Evolutionary conservation across 192 early-diverging fungal genomes (phyloP), one percentile per base, ranked within the genome.

Genomic region (Allomyces arbusculus): DNA sequence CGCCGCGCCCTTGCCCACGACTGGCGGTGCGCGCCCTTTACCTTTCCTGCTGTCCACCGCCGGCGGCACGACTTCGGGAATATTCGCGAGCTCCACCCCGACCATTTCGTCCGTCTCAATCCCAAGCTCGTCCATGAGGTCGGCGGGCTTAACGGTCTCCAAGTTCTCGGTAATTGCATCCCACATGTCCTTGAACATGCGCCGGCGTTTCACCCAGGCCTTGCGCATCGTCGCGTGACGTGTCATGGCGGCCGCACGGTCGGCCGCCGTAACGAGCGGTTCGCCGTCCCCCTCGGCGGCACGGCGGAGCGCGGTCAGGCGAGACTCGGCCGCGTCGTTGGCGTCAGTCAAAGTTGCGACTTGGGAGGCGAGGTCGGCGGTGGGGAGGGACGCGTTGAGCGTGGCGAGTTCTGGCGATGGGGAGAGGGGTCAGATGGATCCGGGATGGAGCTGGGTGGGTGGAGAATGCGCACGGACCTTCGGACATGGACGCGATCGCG

Each of bases 61-160:
- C 7, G 33, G 33, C 33, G 33, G 33, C 33, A 40, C 33, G 33
- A 40, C 33, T 7, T 40, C 33, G 0, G 33, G 33, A 7, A 40
- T 40, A 40, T 7, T 40, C 33, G 33, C 33, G 33, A 40, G 33
- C 33, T 78, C 71, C 0, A 73, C 74, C 7, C 73, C 71, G 6
- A 45, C 78, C 23, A 69, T 66, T 64, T 84, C 80, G 65, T 84
- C 83, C 0, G 81, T 83, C 66, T 85, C 83, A 44, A 85, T 71
- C 24, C 81, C 81, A 20, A 85, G 61, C 63, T 79, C 73, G 62
- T 77, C 79, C 65, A 77, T 73, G 24, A 83, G 70, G 43, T 80
- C 79, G 33, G 69, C 71, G 24, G 78, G 63, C 69, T 79, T 83
- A n/a, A n/a, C n/a, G n/a, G n/a, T 12, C 72, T 72, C 23, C 61